Evolutionary conservation across 257 asterid species (phyloP), one percentile per base, ranked within the genome.

Genomic region (Anisodus tanguticus): DNA sequence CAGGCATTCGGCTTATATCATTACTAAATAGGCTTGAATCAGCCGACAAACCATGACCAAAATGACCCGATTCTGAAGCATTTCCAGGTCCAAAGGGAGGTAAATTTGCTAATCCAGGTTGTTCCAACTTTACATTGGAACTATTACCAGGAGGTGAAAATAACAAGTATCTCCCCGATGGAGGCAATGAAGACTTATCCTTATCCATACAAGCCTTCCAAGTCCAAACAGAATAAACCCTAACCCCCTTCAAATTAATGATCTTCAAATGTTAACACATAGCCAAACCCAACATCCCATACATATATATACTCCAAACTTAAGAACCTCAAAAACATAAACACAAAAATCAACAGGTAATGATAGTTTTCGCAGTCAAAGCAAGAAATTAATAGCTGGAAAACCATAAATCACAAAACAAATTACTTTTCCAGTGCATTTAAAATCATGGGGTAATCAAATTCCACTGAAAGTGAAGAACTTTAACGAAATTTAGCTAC

Each of bases 1-100:
- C 97, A 5, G 97, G 92, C 99, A 95, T 95, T 66, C 89, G 91
- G 90, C 98, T 95, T 83, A 95, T 88, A 87, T 94, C 53, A 47
- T 47, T 6, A 47, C 53, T 47, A 6, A 47, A 47, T 47, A 4
- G 53, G 53, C 6, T 47, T 47, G 31, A 26, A 26, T 98, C 79
- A 94, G 94, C 86, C 98, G 94, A 81, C 92, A 95, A 12, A 86
- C 88, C 80, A 64, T 94, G 89, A 85, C 93, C 90, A 85, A 92
- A 91, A 84, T 86, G 93, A 43, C 93, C 91, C 55, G 45, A 3
- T 41, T 41, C 45, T 5, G 45, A 84, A 43, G 90, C 87, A 86
- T 85, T 82, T 62, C 90, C 94, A 41, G 92, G 92, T 39, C 91
- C 94, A 37, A 93, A 82, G 17, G 94, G 97, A 82, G 94, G 96